These are phyloP conservation scores for Calonectria montana DNA, from an alignment of 2,329 filamentous ascomycete species.

Conservation along the genomic window DNA sequence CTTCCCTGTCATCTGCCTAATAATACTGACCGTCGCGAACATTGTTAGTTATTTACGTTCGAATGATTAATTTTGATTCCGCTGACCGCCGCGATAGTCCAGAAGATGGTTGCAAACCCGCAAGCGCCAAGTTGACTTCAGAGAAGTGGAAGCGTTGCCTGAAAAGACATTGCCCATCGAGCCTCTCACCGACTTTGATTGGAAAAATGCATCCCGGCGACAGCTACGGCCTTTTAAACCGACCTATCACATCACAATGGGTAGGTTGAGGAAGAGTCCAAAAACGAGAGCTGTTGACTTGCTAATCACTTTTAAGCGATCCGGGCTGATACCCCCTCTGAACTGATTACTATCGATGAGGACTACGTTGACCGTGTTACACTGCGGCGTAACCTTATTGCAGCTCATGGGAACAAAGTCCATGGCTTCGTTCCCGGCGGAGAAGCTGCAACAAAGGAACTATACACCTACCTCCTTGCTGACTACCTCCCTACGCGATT, in stretches of 20 bases:
- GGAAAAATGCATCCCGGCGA: slow-evolving; percentile 51
- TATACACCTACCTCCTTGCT: slow-evolving; percentile 60
- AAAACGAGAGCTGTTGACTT: not conserved
- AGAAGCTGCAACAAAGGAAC: slow-evolving; percentile 56
- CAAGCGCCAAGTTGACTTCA: slow-evolving; percentile 13
- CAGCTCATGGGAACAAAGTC: slow-evolving; percentile 51
- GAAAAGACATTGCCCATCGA: slow-evolving; percentile 31
- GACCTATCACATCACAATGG: slow-evolving; percentile 67
- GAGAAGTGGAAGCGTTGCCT: not conserved
- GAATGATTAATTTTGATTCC: not conserved
- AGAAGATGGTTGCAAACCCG: slow-evolving; percentile 35
- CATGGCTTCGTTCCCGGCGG: slow-evolving; percentile 56
- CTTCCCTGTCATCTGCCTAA: slow-evolving; percentile 21
- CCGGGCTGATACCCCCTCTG: slow-evolving; percentile 55
- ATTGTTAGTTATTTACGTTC: slow-evolving; percentile 15
- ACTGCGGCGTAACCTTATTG: slow-evolving; percentile 53
- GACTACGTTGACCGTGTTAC: slow-evolving; percentile 60
- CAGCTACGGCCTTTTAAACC: slow-evolving; percentile 62
- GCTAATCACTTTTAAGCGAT: slow-evolving; percentile 50
- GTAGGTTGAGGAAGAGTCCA: slow-evolving; percentile 44
- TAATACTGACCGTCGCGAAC: slow-evolving; percentile 19
- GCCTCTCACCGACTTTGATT: slow-evolving; percentile 51
- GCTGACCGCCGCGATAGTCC: not conserved
- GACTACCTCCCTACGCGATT: slow-evolving; percentile 61
- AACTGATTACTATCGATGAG: slow-evolving; percentile 64